Evolutionary conservation across 192 early-diverging fungal species (phyloP), one percentile per base, ranked within the genome.

Genomic region (Dissophora ornata): DNA sequence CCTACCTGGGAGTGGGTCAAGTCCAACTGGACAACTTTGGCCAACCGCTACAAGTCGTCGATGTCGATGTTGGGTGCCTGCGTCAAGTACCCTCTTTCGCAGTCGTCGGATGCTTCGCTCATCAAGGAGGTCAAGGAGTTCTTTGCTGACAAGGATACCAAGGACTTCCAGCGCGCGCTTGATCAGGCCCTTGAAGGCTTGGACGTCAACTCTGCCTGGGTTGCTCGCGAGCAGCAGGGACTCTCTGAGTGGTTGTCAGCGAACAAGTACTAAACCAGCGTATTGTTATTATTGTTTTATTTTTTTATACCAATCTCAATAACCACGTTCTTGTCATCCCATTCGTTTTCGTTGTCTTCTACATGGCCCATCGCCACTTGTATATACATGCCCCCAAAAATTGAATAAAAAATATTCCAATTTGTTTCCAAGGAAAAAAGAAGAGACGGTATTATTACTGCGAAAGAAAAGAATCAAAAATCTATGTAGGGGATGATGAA

Each of bases 181-280:
- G 85, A 89, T 57, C 93, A 94, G 84, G 87, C 88, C 24, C 74
- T 94, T 24, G 92, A 94, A 71, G 85, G 81, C 34, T 84, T 89
- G 60, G 80, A 88, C 45, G 81, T 87, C 53, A 88, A 89, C 78
- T 80, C 84, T 32, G 78, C 82, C 36, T 88, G 86, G 86, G 56
- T 83, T 63, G 22, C 57, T 30, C 82, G 80, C 57, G 87, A 86
- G 80, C 81, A 83, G 55, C 67, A 84, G 41, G 88, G 89, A 63
- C 70, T 91, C 21, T 84, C 88, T 58, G 70, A 71, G 33, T 83
- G 82, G 82, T 65, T 82, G 62, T 50, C 36, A 24, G 44, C 22
- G 26, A 82, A 82, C 57, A 65, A 66, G 22, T 79, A 64, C 55
- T 75, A 67, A 74, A 26, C 25, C n/a, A n/a, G n/a, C n/a, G n/a